A percentile compares a stretch with the other conserved stretches of the same genome.
phyloP scores from a whole-genome alignment of 106 monocot species.

The Amphibolis antarctica region DNA sequence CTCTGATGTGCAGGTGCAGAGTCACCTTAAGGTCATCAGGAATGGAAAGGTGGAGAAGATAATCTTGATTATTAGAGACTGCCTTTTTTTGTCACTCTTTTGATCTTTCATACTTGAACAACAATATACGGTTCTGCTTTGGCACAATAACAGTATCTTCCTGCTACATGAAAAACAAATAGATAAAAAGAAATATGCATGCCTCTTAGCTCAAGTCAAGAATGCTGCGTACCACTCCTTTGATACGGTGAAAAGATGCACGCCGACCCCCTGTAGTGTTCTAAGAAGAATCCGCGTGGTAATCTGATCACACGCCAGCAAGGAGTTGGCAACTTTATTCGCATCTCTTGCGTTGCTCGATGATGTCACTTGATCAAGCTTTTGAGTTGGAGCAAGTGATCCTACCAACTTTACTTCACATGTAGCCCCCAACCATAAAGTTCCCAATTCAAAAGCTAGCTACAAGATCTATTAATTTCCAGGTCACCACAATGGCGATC shows the following conservation, averaged over 20 bases:
- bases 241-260: not conserved
- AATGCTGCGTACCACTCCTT: not conserved
- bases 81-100: not conserved
- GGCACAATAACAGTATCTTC: no score
- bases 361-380: slow-evolving; percentile 3
- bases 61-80: not conserved
- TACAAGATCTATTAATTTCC: slow-evolving; percentile 1
- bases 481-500: slow-evolving; percentile 1
- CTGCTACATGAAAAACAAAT: not conserved
- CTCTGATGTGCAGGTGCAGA: not conserved
- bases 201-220: not conserved
- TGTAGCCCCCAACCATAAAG: not conserved
- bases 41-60: not conserved
- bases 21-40: not conserved
- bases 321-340: not conserved
- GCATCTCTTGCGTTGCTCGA: not conserved
- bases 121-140: no score
- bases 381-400: slow-evolving; percentile 5
- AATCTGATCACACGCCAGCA: slow-evolving; percentile 1
- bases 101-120: not conserved
- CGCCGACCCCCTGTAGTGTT: not conserved
- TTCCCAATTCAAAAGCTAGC: not conserved
- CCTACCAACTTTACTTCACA: not conserved
- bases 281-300: not conserved
- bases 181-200: not conserved